phyloP scores from a whole-genome alignment of 1,284 basidiomycete genomes.

The Vanrija humicola region DNA sequence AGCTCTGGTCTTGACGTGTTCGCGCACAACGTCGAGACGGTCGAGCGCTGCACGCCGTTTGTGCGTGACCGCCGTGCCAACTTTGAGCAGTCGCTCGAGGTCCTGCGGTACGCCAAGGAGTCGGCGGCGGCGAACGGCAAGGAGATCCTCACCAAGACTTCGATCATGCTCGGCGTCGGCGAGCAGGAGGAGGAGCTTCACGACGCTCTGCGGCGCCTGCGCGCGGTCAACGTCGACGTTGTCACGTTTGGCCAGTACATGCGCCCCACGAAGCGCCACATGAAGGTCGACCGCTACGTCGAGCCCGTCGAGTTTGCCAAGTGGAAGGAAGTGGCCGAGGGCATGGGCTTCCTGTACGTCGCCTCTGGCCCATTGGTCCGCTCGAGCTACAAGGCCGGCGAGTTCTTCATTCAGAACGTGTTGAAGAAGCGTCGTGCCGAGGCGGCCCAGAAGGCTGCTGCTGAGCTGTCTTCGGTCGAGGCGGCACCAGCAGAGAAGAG shows the following conservation, averaged over 20 bases:
- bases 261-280: slow-evolving; percentile 97
- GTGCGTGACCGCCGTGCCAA: slow-evolving; percentile 93
- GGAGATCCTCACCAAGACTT: slow-evolving; percentile 91
- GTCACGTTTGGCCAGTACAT: slow-evolving; percentile 99
- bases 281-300: slow-evolving; percentile 98
- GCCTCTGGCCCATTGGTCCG: slow-evolving; percentile 94
- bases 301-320: slow-evolving; percentile 85
- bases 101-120: slow-evolving; percentile 79
- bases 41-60: slow-evolving; percentile 86
- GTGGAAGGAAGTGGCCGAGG: slow-evolving; percentile 87
- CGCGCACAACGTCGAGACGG: slow-evolving; percentile 96
- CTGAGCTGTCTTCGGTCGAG: slow-evolving; percentile 24
- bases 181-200: slow-evolving; percentile 81
- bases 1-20: slow-evolving; percentile 93
- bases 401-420: slow-evolving; percentile 88
- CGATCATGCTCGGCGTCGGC: slow-evolving; percentile 97
- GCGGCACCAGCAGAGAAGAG: not conserved
- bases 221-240: slow-evolving; percentile 85
- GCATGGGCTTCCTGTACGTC: slow-evolving; percentile 94
- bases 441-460: slow-evolving; percentile 36
- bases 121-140: slow-evolving; percentile 71
- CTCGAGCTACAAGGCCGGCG: slow-evolving; percentile 95
- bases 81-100: slow-evolving; percentile 82
- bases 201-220: slow-evolving; percentile 79
- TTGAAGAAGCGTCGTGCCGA: slow-evolving; percentile 52